Evolutionary conservation across 768 basidiomycete genomes (phyloP), one percentile per base, ranked within the genome.

Genomic region (Leucocoprinus leucothites): DNA sequence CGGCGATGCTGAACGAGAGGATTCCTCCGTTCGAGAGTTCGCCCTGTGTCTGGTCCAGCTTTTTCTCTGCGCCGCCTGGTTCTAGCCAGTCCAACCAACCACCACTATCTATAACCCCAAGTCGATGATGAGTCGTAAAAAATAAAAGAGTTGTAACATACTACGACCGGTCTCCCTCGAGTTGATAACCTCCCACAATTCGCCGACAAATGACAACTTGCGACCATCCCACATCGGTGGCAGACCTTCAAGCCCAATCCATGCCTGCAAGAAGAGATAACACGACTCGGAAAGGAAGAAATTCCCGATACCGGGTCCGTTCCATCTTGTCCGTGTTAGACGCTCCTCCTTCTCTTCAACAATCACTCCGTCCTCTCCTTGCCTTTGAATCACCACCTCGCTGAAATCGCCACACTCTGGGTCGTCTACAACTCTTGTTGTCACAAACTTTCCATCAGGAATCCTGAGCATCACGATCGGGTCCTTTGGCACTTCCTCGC

Each of bases 161-260:
- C 55, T 22, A 1, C 58, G 45, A 36, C 59, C 59, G 9, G 25
- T 46, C 25, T 53, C 35, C 21, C 59, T 53, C 9, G 56, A 60
- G 31, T 60, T 60, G 8, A 60, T 36, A 9, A 57, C 36, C 22
- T 60, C 59, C 3, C 34, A 57, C 22, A 57, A 40, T 16, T 60
- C 59, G 21, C 59, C 59, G 16, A 34, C 36, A 19, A 60, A 57
- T 0, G 51, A 53, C 11, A 60, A n/a, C 14, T 36, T 14, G n/a
- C 55, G 51, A 9, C 34, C 26, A 28, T 40, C 41, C 46, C 34
- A 48, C 56, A 43, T 43, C 26, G 25, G 21, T 1, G 41, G 55
- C 38, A 57, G 41, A 42, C 45, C n/a, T 4, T 22, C 18, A 48
- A 36, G 46, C 22, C 41, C 35, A 41, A 48, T 40, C 53, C 53